Conservation (phyloP, 306 rosid genomes). For the Castanopsis chinensis region DNA sequence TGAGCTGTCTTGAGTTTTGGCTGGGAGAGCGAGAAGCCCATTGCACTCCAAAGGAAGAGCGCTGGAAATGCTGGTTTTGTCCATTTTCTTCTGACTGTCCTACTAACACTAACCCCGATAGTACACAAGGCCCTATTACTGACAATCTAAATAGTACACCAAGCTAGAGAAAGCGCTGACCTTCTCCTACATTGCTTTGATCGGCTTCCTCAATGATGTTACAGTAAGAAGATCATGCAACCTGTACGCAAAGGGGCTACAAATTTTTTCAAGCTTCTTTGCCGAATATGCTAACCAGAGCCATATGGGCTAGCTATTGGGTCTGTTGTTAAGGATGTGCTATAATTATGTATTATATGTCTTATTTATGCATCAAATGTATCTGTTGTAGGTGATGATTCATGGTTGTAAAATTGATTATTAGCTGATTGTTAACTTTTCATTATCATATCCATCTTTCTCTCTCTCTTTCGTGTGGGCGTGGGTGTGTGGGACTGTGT, state of each 20-base stretch:
- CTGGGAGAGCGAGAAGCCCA: slow-evolving; percentile 63
- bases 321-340: neutral
- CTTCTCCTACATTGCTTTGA: neutral
- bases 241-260: too few relatives aligned
- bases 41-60: slow-evolving; percentile 63
- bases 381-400: neutral
- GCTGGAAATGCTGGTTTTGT: slow-evolving; percentile 73
- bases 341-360: neutral
- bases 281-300: neutral
- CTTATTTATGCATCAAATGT: neutral
- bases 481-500: too few relatives aligned
- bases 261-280: neutral
- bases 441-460: too few relatives aligned
- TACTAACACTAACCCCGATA: slow-evolving; percentile 14
- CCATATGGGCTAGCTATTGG: neutral
- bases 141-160: slow-evolving; percentile 16
- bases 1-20: slow-evolving; percentile 62
- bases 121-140: slow-evolving; percentile 3
- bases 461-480: too few relatives aligned
- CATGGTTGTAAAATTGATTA: slow-evolving; percentile 13
- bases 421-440: neutral
- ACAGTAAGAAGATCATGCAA: neutral
- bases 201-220: neutral
- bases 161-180: neutral
- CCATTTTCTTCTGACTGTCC: slow-evolving; percentile 48